These are phyloP conservation scores for Trichophaea hybrida DNA, from an alignment of 2,329 filamentous ascomycete genomes.

Conservation along the genomic window DNA sequence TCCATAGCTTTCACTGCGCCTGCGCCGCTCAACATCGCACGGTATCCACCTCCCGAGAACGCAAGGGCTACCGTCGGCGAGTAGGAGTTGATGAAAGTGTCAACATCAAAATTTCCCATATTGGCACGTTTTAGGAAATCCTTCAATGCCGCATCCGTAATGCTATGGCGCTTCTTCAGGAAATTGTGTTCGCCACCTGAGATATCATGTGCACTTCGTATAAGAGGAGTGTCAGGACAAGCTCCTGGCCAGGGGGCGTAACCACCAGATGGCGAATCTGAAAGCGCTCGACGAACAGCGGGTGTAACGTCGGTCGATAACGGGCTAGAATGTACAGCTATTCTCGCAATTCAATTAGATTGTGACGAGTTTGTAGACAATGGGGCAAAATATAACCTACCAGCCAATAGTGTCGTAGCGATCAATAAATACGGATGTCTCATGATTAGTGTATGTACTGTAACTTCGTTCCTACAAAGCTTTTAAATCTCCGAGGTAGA, in stretches of 20 bases:
- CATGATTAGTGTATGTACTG: too few species aligned
- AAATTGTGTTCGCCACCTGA: slow-evolving; percentile 51
- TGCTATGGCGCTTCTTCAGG: slow-evolving; percentile 55
- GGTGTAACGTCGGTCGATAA: neutral
- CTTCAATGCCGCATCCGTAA: slow-evolving; percentile 60
- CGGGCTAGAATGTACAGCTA: neutral
- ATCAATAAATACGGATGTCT: neutral
- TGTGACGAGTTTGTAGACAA: neutral
- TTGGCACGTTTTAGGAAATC: slow-evolving; percentile 56
- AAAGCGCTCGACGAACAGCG: slow-evolving; percentile 14
- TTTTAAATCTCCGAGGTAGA: too few species aligned
- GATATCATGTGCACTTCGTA: slow-evolving; percentile 15
- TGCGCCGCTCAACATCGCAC: slow-evolving; percentile 72
- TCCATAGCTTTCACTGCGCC: slow-evolving; percentile 71
- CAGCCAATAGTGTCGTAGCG: neutral
- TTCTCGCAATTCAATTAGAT: neutral
- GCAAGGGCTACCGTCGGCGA: slow-evolving; percentile 60
- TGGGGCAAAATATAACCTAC: neutral
- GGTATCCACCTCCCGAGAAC: slow-evolving; percentile 70
- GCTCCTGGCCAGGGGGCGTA: slow-evolving; percentile 18
- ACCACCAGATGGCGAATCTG: slow-evolving; percentile 20
- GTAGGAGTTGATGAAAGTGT: slow-evolving; percentile 53
- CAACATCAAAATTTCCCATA: slow-evolving; percentile 67
- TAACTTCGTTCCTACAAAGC: too few species aligned
- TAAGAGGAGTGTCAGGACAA: slow-evolving; percentile 12